phyloP scores from a whole-genome alignment of 2,329 filamentous ascomycete genomes.

The Emergomyces pasteurianus region DNA sequence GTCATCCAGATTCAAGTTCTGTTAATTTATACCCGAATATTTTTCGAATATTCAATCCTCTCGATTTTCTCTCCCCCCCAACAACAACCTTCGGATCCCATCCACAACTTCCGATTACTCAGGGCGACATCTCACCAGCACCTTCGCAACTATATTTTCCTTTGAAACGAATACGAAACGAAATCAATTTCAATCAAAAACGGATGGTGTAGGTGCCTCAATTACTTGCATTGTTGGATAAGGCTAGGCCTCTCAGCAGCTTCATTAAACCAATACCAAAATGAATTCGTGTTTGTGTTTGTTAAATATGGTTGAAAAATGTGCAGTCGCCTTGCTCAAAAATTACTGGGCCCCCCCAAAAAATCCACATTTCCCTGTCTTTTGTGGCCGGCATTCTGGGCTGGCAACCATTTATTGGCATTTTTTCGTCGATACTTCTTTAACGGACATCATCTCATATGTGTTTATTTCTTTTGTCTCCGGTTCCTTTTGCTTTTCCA shows the following conservation, averaged over 20 bases:
- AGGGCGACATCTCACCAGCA: background rate
- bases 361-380: background rate
- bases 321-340: background rate
- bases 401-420: background rate
- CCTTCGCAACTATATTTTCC: background rate
- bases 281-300: background rate
- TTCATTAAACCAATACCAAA: background rate
- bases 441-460: background rate
- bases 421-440: background rate
- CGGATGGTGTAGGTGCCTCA: background rate
- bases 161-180: constrained; percentile 2
- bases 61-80: background rate
- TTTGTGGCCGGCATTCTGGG: background rate
- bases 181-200: background rate
- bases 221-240: background rate
- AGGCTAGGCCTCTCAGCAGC: background rate
- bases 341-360: background rate
- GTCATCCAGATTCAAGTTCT: background rate
- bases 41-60: background rate
- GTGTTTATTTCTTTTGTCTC: constrained; percentile 3
- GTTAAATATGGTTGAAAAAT: background rate
- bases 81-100: too few species aligned
- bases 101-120: constrained; percentile 8
- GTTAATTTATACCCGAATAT: background rate
- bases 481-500: background rate